phyloP scores from a whole-genome alignment of 495 filamentous ascomycete genomes.

The Aspergillus diversus region DNA sequence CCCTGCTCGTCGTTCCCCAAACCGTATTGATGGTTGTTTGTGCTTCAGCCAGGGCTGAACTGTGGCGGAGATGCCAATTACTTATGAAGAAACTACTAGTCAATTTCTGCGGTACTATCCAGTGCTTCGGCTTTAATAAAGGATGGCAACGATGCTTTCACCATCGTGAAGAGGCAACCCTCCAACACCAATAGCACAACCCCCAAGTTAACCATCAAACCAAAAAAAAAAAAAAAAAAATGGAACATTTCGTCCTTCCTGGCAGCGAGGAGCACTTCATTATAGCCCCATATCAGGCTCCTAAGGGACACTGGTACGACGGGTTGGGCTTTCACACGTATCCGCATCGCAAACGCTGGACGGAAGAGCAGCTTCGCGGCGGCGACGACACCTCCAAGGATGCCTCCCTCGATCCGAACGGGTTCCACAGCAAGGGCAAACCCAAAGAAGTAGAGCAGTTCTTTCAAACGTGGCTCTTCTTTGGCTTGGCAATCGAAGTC shows the following conservation, averaged over 20 bases:
- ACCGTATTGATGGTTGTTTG: too few species aligned
- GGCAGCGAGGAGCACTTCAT: slow-evolving; percentile 2
- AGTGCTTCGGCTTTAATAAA: too few species aligned
- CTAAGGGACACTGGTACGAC: slow-evolving; percentile 5
- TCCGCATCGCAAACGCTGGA: neutral
- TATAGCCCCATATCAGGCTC: slow-evolving; percentile 11
- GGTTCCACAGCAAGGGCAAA: neutral
- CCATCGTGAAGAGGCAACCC: too few species aligned
- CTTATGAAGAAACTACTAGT: too few species aligned
- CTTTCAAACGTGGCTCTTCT: slow-evolving; percentile 21
- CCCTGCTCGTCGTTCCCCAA: too few species aligned
- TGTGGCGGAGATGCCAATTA: too few species aligned
- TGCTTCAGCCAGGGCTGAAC: too few species aligned
- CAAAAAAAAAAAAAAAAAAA: neutral
- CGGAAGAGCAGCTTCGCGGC: slow-evolving; percentile 10
- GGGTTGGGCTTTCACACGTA: neutral
- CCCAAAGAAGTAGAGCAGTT: slow-evolving; percentile 7
- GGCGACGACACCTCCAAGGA: slow-evolving; percentile 5
- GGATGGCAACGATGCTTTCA: too few species aligned
- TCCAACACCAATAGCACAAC: too few species aligned
- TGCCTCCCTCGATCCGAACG: neutral
- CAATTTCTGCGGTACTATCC: too few species aligned
- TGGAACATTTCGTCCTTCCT: slow-evolving; percentile 16
- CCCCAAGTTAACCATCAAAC: too few species aligned
- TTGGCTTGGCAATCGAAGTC: slow-evolving; percentile 15